A percentile compares a stretch with the other conserved stretches of the same genome.
Conservation (phyloP, 345 rosid genomes). For the Punica granatum region DNA sequence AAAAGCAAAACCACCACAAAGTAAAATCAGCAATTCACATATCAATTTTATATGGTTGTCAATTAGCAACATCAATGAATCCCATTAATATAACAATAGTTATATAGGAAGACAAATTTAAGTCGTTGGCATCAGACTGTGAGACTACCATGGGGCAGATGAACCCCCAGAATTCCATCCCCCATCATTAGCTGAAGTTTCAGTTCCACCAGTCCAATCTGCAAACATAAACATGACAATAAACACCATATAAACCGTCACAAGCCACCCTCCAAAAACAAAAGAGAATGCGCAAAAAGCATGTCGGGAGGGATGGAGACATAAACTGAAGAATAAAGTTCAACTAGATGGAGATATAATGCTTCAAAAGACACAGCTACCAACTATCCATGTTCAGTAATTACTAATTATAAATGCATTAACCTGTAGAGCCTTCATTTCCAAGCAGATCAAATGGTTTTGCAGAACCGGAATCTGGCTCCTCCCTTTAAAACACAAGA, state of each 20-base stretch:
- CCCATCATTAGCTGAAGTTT: slow-evolving; percentile 53
- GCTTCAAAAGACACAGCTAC: too few species aligned
- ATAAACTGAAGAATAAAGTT: not conserved
- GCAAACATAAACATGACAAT: slow-evolving; percentile 7
- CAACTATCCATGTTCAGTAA: not conserved
- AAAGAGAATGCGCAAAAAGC: not conserved
- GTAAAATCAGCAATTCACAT: not conserved
- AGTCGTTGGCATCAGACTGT: not conserved
- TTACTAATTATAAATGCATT: not conserved
- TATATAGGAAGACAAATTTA: not conserved
- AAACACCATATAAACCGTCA: not conserved
- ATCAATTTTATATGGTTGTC: not conserved
- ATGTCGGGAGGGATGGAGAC: not conserved
- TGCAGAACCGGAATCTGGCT: slow-evolving; percentile 43
- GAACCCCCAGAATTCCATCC: slow-evolving; percentile 53
- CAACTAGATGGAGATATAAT: not conserved
- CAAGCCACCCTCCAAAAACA: not conserved
- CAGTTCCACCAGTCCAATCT: slow-evolving; percentile 64
- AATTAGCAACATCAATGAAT: not conserved
- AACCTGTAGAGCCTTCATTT: slow-evolving; percentile 69
- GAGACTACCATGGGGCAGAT: slow-evolving; percentile 48
- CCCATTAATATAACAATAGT: not conserved
- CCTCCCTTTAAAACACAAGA: slow-evolving; percentile 41
- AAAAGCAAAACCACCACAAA: not conserved
- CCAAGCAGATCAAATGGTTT: slow-evolving; percentile 68